phyloP scores from a whole-genome alignment of 306 rosid species.

The Myrica gale region DNA sequence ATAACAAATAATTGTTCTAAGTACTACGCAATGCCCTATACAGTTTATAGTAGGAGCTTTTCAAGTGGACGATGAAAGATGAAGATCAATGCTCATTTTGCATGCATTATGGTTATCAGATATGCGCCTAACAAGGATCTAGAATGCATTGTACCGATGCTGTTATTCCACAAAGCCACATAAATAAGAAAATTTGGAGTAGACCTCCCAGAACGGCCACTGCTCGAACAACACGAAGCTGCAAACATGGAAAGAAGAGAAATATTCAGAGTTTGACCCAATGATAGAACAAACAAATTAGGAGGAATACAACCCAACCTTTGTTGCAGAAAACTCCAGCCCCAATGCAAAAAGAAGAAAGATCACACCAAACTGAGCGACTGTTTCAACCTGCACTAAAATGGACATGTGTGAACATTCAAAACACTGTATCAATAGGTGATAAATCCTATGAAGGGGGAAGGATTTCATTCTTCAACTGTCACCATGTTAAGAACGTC shows the following conservation, averaged over 20 bases:
- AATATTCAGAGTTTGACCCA: constrained; percentile 22
- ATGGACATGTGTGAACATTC: neutral
- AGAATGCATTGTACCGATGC: constrained; percentile 59
- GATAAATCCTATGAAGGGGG: neutral
- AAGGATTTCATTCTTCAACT: neutral
- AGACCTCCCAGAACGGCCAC: constrained; percentile 96
- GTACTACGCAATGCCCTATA: neutral
- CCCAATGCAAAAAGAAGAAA: constrained; percentile 96
- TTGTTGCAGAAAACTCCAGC: constrained; percentile 80
- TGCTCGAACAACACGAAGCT: constrained; percentile 91
- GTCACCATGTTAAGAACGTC: neutral
- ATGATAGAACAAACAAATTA: constrained; percentile 5
- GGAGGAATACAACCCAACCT: constrained; percentile 48
- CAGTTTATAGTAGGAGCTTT: neutral
- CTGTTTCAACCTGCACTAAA: constrained; percentile 84
- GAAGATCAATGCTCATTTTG: neutral
- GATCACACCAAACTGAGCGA: constrained; percentile 99
- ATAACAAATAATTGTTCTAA: neutral
- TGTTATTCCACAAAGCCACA: constrained; percentile 87
- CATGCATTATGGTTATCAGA: neutral
- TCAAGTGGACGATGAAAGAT: neutral
- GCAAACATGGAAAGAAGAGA: constrained; percentile 37
- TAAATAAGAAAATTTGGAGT: constrained; percentile 85
- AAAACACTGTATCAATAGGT: neutral
- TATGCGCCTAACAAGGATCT: neutral